Evolutionary conservation across 257 asterid genomes (phyloP).

Genomic region (Nicotiana tabacum): DNA sequence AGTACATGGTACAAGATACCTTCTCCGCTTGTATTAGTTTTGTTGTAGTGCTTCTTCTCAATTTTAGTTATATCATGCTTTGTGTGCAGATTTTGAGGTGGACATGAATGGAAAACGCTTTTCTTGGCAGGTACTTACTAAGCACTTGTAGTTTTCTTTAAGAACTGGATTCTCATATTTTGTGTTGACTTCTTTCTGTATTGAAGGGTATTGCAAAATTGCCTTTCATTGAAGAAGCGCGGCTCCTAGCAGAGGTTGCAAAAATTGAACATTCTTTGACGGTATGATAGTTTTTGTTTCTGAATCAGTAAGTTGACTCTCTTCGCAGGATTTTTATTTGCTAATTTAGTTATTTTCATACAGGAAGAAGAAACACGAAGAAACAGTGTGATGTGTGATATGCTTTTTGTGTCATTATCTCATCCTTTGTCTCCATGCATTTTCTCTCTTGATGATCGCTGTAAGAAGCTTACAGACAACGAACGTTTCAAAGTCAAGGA

Average conservation of each 20-base stretch:
- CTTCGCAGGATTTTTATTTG: not conserved
- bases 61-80: not conserved
- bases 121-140: conserved; percentile 45
- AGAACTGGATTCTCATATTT: not conserved
- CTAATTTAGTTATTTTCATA: conserved; percentile 13
- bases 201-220: conserved; percentile 43
- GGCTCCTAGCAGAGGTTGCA: conserved; percentile 41
- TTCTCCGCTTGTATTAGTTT: not conserved
- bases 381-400: conserved; percentile 79
- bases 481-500: conserved; percentile 57
- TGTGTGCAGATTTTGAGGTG: conserved; percentile 31
- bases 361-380: conserved; percentile 94
- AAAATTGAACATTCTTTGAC: conserved; percentile 32
- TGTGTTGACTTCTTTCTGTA: not conserved
- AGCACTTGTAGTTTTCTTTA: not conserved
- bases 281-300: conserved; percentile 22
- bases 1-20: not conserved
- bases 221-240: conserved; percentile 53
- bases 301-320: conserved; percentile 8
- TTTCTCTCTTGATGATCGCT: conserved; percentile 78
- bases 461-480: conserved; percentile 57
- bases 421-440: conserved; percentile 86
- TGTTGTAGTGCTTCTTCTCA: not conserved
- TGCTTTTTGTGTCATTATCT: conserved; percentile 80
- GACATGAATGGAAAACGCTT: conserved; percentile 55